A percentile compares a stretch with the other conserved stretches of the same genome.
Conservation (phyloP, 768 basidiomycete genomes). For the Lactarius sp. region DNA sequence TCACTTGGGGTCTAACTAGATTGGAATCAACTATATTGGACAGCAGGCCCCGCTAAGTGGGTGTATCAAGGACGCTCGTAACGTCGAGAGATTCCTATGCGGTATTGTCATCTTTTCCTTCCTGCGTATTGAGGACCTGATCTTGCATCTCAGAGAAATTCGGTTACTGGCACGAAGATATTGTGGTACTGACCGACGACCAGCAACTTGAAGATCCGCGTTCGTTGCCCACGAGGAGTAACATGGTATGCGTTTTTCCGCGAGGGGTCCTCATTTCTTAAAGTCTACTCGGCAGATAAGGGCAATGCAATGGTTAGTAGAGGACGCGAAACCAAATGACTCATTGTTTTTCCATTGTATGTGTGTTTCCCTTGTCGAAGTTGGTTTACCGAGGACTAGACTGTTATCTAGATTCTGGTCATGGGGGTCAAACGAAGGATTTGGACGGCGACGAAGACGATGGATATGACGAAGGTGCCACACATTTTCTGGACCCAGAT, state of each 20-base stretch:
- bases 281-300: conserved; percentile 31
- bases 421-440: conserved; percentile 89
- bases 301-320: conserved; percentile 57
- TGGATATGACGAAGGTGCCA: conserved; percentile 70
- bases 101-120: conserved; percentile 25
- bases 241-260: conserved; percentile 38
- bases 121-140: background rate
- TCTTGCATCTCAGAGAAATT: conserved; percentile 35
- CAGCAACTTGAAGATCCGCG: conserved; percentile 38
- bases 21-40: conserved; percentile 52
- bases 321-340: conserved; percentile 49
- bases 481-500: background rate
- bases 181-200: conserved; percentile 56
- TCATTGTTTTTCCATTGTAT: conserved; percentile 51
- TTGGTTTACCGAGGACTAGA: background rate
- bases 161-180: conserved; percentile 49
- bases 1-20: conserved; percentile 31
- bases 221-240: conserved; percentile 44
- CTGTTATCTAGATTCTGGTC: conserved; percentile 67
- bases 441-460: conserved; percentile 71
- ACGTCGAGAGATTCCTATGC: conserved; percentile 46
- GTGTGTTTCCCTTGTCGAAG: conserved; percentile 5
- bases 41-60: conserved; percentile 41
- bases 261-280: background rate
- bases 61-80: conserved; percentile 58